Percentiles rank a stretch among this genome's conserved stretches.
These are phyloP conservation scores for Saccharomyces eubayanus DNA, from an alignment of 805 yeast genomes.

Conservation along the genomic window DNA sequence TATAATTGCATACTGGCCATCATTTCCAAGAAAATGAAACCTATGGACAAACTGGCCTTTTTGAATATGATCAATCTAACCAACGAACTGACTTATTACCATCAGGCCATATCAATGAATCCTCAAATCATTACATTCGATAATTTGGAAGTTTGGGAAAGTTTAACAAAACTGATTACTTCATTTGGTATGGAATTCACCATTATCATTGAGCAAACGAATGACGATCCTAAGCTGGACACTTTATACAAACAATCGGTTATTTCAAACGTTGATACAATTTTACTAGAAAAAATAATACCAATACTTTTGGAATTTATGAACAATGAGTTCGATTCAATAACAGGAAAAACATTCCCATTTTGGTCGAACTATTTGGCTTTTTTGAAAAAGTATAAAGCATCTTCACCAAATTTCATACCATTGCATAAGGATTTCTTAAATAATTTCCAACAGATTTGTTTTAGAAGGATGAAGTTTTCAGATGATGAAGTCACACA, in stretches of 20 bases:
- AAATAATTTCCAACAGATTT: conserved; percentile 54
- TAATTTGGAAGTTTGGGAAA: conserved; percentile 65
- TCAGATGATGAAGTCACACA: conserved; percentile 65
- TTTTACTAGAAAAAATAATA: conserved; percentile 49
- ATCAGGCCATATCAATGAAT: background rate
- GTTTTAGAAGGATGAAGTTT: conserved; percentile 70
- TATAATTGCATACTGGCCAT: conserved; percentile 47
- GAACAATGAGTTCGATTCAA: conserved; percentile 81
- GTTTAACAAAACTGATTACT: conserved; percentile 64
- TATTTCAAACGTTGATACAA: conserved; percentile 36
- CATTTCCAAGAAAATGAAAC: conserved; percentile 69
- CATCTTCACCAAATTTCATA: conserved; percentile 32
- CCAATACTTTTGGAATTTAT: conserved; percentile 67
- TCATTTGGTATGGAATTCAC: conserved; percentile 69
- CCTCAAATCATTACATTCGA: conserved; percentile 7
- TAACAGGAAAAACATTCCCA: conserved; percentile 73
- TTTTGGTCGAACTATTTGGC: conserved; percentile 68
- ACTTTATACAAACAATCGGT: conserved; percentile 31
- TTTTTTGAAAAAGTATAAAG: conserved; percentile 51
- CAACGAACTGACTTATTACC: conserved; percentile 28
- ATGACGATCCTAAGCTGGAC: conserved; percentile 26
- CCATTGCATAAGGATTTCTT: conserved; percentile 44
- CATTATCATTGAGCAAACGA: conserved; percentile 52
- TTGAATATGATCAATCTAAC: conserved; percentile 62
- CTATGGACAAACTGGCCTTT: conserved; percentile 54